Evolutionary conservation across 495 filamentous ascomycete genomes (phyloP).

Genomic region (Lasiosphaeris hirsuta): DNA sequence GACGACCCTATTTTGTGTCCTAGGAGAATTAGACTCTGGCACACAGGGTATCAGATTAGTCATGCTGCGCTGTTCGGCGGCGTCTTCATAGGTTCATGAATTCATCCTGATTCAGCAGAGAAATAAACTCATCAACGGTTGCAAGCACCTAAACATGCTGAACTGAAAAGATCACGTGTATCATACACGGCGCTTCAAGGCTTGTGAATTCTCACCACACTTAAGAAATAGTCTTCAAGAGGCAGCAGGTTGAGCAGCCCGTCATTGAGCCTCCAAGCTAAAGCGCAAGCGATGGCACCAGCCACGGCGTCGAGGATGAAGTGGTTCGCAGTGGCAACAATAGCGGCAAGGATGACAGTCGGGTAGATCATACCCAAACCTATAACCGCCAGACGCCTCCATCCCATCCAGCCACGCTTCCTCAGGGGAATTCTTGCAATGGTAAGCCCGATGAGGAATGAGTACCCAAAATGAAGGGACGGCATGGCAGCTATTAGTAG

Average conservation of each 20-base stretch:
- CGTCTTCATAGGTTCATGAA: too few relatives aligned
- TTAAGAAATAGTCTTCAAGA: slow-evolving; percentile 31
- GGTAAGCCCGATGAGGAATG: slow-evolving; percentile 69
- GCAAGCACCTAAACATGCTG: too few relatives aligned
- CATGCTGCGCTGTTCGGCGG: too few relatives aligned
- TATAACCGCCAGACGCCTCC: slow-evolving; percentile 31
- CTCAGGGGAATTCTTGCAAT: slow-evolving; percentile 45
- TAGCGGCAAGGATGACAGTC: slow-evolving; percentile 61
- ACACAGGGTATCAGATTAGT: too few relatives aligned
- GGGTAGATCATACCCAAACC: slow-evolving; percentile 62
- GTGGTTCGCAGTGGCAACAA: slow-evolving; percentile 73
- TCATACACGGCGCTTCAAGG: slow-evolving; percentile 11
- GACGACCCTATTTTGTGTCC: too few relatives aligned
- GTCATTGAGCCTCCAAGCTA: slow-evolving; percentile 30
- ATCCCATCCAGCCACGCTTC: slow-evolving; percentile 20
- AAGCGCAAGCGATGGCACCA: slow-evolving; percentile 42
- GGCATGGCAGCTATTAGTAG: slow-evolving; percentile 71
- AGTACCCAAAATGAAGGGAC: slow-evolving; percentile 75
- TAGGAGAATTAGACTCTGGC: too few relatives aligned
- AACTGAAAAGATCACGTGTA: too few relatives aligned
- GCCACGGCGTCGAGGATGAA: slow-evolving; percentile 69
- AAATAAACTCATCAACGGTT: too few relatives aligned
- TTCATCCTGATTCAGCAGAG: too few relatives aligned
- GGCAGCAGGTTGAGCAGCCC: slow-evolving; percentile 27
- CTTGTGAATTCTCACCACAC: slow-evolving; percentile 27